Percentiles rank a stretch among this genome's conserved stretches.
phyloP scores from a whole-genome alignment of 352 stramenopile genomes.

The Phytophthora ramorum region DNA sequence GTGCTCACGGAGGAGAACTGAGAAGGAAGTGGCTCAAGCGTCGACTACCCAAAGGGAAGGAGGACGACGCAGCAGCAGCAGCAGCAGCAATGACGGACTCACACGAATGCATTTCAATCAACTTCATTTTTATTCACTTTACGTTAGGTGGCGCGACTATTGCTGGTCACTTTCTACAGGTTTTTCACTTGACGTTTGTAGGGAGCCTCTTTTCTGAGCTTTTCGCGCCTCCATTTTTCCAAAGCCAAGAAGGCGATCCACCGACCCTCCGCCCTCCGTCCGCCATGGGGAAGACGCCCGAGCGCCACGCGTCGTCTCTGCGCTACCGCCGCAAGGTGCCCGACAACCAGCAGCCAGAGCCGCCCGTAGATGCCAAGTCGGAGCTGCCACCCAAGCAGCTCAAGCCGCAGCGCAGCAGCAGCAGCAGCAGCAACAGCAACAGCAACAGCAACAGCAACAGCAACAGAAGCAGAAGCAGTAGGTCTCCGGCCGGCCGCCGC shows the following conservation, averaged over 20 bases:
- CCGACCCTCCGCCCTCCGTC: conserved; percentile 18
- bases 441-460: background rate
- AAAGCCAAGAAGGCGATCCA: conserved; percentile 16
- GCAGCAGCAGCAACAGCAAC: background rate
- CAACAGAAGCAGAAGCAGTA: conserved; percentile 18
- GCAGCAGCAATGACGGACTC: too few relatives aligned
- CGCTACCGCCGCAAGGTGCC: conserved; percentile 65
- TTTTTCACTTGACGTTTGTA: conserved; percentile 26
- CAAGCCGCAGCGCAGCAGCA: background rate
- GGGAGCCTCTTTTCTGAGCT: background rate
- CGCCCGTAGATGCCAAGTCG: conserved; percentile 1
- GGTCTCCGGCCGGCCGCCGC: conserved; percentile 6
- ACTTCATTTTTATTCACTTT: conserved; percentile 28
- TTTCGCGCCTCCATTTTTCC: conserved; percentile 5
- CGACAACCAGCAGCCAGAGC: conserved; percentile 45
- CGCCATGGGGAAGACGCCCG: conserved; percentile 60
- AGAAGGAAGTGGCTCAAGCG: conserved; percentile 1
- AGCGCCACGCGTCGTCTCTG: conserved; percentile 47
- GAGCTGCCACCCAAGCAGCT: conserved; percentile 18
- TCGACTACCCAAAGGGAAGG: conserved; percentile 13
- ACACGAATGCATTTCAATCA: conserved; percentile 20
- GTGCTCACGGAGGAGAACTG: conserved; percentile 71
- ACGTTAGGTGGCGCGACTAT: too few relatives aligned
- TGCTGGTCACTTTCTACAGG: conserved; percentile 20
- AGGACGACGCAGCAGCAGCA: too few relatives aligned